Evolutionary conservation across 345 rosid genomes (phyloP).

Genomic region (Psidium guajava): DNA sequence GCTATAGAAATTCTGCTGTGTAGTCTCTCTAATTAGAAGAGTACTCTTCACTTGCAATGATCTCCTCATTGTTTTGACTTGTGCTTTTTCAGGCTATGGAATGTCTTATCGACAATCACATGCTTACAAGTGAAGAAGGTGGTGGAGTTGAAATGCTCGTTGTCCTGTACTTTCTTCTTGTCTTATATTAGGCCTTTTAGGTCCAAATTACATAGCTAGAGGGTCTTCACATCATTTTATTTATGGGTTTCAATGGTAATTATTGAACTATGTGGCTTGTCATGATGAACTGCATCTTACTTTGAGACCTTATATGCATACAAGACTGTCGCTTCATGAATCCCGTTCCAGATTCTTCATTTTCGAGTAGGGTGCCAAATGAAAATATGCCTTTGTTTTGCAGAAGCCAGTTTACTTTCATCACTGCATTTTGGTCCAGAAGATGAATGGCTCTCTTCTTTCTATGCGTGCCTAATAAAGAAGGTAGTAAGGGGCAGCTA

Average conservation of each 20-base stretch:
- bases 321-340: background rate
- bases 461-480: conserved; percentile 88
- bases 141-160: conserved; percentile 2
- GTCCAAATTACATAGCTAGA: background rate
- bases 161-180: background rate
- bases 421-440: conserved; percentile 75
- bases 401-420: conserved; percentile 69
- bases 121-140: conserved; percentile 97
- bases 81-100: conserved; percentile 70
- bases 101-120: conserved; percentile 86
- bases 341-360: background rate
- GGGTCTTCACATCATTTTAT: background rate
- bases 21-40: background rate
- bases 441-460: conserved; percentile 89
- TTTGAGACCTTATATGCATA: background rate
- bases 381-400: conserved; percentile 1
- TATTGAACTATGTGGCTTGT: background rate
- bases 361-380: background rate
- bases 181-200: background rate
- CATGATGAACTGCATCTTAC: background rate
- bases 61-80: background rate
- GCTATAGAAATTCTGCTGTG: background rate
- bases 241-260: background rate
- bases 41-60: background rate
- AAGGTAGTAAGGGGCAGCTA: conserved; percentile 32